phyloP scores from a whole-genome alignment of 2,329 filamentous ascomycete species.

The Colletotrichum endophyticum region DNA sequence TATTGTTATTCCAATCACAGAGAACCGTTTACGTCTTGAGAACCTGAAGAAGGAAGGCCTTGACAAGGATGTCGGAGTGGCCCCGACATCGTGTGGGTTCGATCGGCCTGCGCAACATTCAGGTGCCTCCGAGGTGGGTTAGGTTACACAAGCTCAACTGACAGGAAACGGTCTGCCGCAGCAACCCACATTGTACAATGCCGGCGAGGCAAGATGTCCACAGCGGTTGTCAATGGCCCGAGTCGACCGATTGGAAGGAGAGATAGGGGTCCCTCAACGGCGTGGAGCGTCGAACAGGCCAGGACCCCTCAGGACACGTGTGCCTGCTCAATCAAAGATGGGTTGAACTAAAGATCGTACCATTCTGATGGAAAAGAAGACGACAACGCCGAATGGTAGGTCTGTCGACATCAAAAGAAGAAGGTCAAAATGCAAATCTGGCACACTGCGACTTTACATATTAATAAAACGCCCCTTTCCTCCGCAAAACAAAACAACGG shows the following conservation, averaged over 20 bases:
- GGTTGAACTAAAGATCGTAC: neutral
- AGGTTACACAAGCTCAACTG: neutral
- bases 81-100: constrained; percentile 1
- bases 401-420: neutral
- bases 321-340: neutral
- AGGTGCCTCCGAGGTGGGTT: neutral
- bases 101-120: neutral
- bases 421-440: neutral
- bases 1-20: neutral
- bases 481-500: neutral
- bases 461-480: neutral
- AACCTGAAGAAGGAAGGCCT: neutral
- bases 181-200: neutral
- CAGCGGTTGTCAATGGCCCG: neutral
- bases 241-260: neutral
- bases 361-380: neutral
- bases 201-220: neutral
- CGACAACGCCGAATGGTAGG: neutral
- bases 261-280: neutral
- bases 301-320: neutral
- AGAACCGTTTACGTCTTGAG: neutral
- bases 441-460: neutral
- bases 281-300: neutral
- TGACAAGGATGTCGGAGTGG: neutral
- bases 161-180: neutral